Conservation (phyloP, 164 flowering plant species). For the Stephania cephalantha region DNA sequence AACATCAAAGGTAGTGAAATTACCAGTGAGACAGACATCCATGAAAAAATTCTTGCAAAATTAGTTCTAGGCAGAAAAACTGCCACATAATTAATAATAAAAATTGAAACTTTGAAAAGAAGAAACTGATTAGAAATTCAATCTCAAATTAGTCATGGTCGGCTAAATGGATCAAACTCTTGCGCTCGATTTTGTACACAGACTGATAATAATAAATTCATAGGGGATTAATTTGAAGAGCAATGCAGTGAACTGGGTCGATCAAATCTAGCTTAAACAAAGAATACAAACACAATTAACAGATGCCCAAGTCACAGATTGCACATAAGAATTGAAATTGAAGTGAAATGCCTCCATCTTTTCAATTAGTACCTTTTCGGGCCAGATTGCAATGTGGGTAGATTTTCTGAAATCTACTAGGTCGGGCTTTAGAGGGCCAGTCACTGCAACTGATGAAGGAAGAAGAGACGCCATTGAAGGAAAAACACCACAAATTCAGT, state of each 20-base stretch:
- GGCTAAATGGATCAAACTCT: too few species aligned
- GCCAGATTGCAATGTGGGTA: constrained; percentile 23
- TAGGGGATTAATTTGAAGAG: too few species aligned
- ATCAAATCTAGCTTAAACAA: too few species aligned
- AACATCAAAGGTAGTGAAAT: constrained; percentile 9
- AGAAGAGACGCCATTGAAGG: constrained; percentile 65
- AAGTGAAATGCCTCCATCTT: neutral
- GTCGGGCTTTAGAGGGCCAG: constrained; percentile 47
- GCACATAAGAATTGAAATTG: neutral
- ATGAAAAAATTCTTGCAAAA: neutral
- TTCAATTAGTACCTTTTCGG: constrained; percentile 38
- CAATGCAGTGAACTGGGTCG: too few species aligned
- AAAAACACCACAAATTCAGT: neutral
- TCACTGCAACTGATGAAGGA: constrained; percentile 40
- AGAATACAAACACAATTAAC: neutral
- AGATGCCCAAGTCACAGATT: neutral
- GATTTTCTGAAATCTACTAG: constrained; percentile 38
- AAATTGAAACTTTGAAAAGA: neutral
- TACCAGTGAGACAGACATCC: neutral
- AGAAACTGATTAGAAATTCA: neutral
- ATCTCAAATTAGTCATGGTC: too few species aligned
- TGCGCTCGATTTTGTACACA: too few species aligned
- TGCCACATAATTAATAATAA: too few species aligned
- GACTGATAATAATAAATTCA: too few species aligned
- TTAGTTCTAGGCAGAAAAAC: too few species aligned